A percentile compares a stretch with the other conserved stretches of the same genome.
Conservation (phyloP, 1,284 basidiomycete genomes). For the Afroboletus lepidellus region DNA sequence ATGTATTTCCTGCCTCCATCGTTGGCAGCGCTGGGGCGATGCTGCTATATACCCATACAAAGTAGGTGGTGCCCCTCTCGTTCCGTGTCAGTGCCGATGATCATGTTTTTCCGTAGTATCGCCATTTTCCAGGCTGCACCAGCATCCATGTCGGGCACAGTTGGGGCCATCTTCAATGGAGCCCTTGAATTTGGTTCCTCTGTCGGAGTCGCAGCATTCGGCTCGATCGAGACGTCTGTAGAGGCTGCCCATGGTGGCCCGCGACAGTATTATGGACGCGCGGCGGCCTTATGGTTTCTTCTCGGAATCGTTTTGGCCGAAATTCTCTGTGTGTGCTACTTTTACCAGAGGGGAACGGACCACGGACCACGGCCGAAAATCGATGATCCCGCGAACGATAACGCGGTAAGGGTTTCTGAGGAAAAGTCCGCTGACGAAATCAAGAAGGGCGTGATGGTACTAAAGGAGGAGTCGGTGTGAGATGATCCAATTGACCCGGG, state of each 20-base stretch:
- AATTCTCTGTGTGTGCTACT: constrained; percentile 36
- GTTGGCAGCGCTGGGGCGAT: constrained; percentile 44
- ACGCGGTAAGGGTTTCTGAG: too few relatives aligned
- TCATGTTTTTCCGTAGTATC: constrained; percentile 37
- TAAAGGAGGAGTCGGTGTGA: too few relatives aligned
- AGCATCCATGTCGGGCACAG: constrained; percentile 47
- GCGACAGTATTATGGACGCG: constrained; percentile 40
- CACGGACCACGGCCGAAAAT: not conserved
- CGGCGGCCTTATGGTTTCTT: constrained; percentile 51
- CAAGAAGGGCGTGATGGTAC: too few relatives aligned
- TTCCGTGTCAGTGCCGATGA: not conserved
- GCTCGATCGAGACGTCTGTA: constrained; percentile 49
- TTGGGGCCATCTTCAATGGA: constrained; percentile 56
- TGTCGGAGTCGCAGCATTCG: constrained; percentile 45
- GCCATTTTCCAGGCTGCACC: constrained; percentile 52
- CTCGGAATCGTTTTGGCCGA: constrained; percentile 40
- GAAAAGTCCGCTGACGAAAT: too few relatives aligned
- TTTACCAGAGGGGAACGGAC: constrained; percentile 33
- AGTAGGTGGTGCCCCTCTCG: constrained; percentile 32
- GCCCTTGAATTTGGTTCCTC: constrained; percentile 54
- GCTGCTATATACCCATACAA: constrained; percentile 36
- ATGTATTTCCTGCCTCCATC: constrained; percentile 49
- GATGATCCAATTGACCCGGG: too few relatives aligned
- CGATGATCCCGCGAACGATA: not conserved
- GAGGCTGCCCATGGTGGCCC: constrained; percentile 34